Percentiles rank a stretch among this genome's conserved stretches.
These are phyloP conservation scores for Termitomyces sp. DNA, from an alignment of 768 basidiomycete genomes.

Conservation along the genomic window DNA sequence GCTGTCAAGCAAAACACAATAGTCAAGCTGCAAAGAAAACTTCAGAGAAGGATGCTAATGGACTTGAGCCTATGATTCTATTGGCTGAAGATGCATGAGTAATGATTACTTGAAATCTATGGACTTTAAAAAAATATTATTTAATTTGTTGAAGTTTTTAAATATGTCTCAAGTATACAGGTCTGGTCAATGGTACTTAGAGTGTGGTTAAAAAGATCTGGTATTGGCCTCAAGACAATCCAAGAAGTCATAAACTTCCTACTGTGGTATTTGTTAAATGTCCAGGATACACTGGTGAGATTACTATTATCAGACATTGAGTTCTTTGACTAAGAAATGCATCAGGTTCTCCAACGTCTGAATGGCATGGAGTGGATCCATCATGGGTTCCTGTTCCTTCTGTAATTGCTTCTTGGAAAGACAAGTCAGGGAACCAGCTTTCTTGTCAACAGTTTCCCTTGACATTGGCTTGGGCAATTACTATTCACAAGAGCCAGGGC, in stretches of 20 bases:
- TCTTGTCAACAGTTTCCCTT: slow-evolving; percentile 43
- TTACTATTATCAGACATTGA: neutral
- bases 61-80: slow-evolving; percentile 16
- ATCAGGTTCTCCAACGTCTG: neutral
- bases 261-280: slow-evolving; percentile 4
- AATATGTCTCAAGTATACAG: neutral
- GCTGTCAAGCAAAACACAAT: slow-evolving; percentile 15
- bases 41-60: slow-evolving; percentile 18
- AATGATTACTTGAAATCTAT: slow-evolving; percentile 22
- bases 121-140: neutral
- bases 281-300: slow-evolving; percentile 1
- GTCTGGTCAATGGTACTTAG: neutral
- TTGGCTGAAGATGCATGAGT: slow-evolving; percentile 17
- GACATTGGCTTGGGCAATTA: slow-evolving; percentile 71
- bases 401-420: slow-evolving; percentile 9
- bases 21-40: slow-evolving; percentile 12
- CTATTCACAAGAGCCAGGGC: slow-evolving; percentile 77
- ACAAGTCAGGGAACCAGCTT: slow-evolving; percentile 4
- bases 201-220: neutral
- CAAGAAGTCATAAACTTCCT: neutral
- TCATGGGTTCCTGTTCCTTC: slow-evolving; percentile 18
- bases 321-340: too few species aligned
- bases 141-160: neutral
- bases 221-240: neutral
- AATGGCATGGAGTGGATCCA: slow-evolving; percentile 5